phyloP scores from a whole-genome alignment of 352 stramenopile species.

The Phytopythium kandeliae region DNA sequence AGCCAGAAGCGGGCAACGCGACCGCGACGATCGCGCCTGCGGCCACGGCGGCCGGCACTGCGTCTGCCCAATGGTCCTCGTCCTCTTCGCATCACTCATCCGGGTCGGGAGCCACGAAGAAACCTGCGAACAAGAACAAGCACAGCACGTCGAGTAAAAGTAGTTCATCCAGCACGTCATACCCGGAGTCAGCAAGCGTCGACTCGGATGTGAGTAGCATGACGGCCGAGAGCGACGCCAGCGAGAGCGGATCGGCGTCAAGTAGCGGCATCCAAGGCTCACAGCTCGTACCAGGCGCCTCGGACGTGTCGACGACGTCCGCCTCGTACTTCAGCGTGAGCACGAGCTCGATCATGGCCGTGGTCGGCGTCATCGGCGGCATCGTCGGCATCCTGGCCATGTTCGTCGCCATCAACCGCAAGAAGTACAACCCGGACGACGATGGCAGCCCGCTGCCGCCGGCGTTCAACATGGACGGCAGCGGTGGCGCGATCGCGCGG shows the following conservation, averaged over 20 bases:
- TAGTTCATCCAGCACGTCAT: neutral
- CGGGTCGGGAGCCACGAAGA: constrained; percentile 9
- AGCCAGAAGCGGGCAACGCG: neutral
- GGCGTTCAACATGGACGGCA: constrained; percentile 37
- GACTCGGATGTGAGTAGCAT: constrained; percentile 3
- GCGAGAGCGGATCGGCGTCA: constrained; percentile 3
- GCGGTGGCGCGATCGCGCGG: constrained; percentile 28
- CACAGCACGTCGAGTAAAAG: constrained; percentile 9
- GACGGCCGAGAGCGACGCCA: constrained; percentile 7
- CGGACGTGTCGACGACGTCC: constrained; percentile 39
- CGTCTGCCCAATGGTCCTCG: neutral
- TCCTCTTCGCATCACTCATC: constrained; percentile 11
- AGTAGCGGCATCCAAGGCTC: constrained; percentile 2
- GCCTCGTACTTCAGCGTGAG: constrained; percentile 50
- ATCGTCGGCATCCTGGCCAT: constrained; percentile 48
- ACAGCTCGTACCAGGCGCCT: constrained; percentile 20
- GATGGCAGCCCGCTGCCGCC: constrained; percentile 34
- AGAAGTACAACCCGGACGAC: constrained; percentile 53
- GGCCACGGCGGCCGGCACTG: neutral
- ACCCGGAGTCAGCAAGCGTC: neutral
- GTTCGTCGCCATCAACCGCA: constrained; percentile 56
- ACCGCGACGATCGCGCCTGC: neutral
- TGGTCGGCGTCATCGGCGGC: constrained; percentile 62
- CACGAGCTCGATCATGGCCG: constrained; percentile 58
- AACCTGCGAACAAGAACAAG: constrained; percentile 14